phyloP scores from a whole-genome alignment of 257 asterid genomes.

The Nicotiana knightiana region DNA sequence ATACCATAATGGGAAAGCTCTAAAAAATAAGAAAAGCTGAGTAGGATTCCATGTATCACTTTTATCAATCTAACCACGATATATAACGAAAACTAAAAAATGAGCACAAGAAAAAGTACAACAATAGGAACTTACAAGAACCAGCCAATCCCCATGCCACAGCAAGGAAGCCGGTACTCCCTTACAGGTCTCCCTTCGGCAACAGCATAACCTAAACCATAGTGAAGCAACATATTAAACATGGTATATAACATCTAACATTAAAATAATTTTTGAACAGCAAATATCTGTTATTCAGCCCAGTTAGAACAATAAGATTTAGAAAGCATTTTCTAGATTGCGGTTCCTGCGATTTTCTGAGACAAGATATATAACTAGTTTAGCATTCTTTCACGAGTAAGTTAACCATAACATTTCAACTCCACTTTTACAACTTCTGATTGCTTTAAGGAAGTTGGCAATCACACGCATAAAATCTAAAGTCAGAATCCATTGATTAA shows the following conservation, averaged over 20 bases:
- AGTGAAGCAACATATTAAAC: background rate
- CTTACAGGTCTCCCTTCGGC: constrained; percentile 41
- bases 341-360: background rate
- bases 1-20: background rate
- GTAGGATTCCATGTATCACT: background rate
- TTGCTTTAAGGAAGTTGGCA: background rate
- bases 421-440: background rate
- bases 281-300: background rate
- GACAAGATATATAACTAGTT: background rate
- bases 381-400: background rate
- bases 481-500: background rate
- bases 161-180: constrained; percentile 80
- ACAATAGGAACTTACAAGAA: constrained; percentile 55
- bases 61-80: background rate
- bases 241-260: background rate
- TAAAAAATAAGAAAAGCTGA: background rate
- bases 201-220: constrained; percentile 54
- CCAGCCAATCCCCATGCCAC: constrained; percentile 95
- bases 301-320: background rate
- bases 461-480: background rate
- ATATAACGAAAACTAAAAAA: background rate
- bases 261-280: background rate
- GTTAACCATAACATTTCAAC: background rate
- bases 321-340: background rate
- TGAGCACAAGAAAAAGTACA: background rate